Evolutionary conservation across 768 basidiomycete species (phyloP), one percentile per base, ranked within the genome.

Genomic region (Mycena chlorophos): DNA sequence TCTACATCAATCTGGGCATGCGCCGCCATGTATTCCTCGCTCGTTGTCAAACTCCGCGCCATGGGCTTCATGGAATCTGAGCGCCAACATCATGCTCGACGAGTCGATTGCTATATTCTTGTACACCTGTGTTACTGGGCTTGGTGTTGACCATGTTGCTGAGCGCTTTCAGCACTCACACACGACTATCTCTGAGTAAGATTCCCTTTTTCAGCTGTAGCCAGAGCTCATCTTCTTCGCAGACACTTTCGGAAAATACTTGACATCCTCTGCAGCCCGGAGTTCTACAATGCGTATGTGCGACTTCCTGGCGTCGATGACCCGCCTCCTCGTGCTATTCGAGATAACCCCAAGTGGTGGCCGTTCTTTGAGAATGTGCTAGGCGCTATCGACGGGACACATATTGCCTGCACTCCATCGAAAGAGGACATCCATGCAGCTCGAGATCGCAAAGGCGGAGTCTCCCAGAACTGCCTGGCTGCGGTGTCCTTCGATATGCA

Each of bases 401-500:
- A 70, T 52, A 69, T 70, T 31, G 49, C 53, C 46, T 62, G 60
- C 40, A 61, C 52, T 42, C 58, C 64, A 22, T 62, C 67, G 14
- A 48, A 55, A 17, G 47, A 38, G n/a, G 68, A 71, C 2, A 60
- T 56, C 3, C 55, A 62, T 27, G 27, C 31, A 8, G 49, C 58
- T 19, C 58, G 61, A 1, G 67, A 70, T 55, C 57, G 63, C 5
- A 75, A 76, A 54, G 74, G 74, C 16, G 47, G 57, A 12, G 51
- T 78, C 4, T 65, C 74, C 0, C 74, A 74, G 38, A 79, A 79
- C 53, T 62, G 61, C 14, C 66, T 79, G 6, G 73, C 73, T 14
- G 65, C 53, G 2, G 73, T 69, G 13, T 60, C 61, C 1, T 77
- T 76, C 48, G 47, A 65, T 28, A 49, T 77, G 26, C 31, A 51